Evolutionary conservation across 2,329 filamentous ascomycete species (phyloP).

Genomic region (Diaporthe capsici): DNA sequence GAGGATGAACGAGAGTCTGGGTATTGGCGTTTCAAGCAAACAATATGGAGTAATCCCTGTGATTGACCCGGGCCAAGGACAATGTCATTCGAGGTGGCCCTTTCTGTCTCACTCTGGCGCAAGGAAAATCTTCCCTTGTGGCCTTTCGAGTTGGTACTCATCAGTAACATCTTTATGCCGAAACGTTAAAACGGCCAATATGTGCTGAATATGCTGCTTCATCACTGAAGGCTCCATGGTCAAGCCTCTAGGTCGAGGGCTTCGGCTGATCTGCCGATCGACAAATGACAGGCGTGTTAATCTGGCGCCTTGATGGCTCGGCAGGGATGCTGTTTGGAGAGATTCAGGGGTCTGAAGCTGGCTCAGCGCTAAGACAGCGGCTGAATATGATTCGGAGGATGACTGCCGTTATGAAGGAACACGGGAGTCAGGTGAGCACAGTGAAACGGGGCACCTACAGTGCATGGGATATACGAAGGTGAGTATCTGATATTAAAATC

Average conservation of each 20-base stretch:
- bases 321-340: slow-evolving; percentile 6
- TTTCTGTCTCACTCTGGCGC: neutral
- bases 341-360: neutral
- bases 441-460: neutral
- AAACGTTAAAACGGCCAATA: neutral
- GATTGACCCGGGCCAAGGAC: slow-evolving; percentile 17
- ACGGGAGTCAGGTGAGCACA: neutral
- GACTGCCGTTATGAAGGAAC: slow-evolving; percentile 29
- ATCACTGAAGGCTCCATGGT: neutral
- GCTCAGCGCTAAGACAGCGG: slow-evolving; percentile 27
- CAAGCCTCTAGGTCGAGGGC: neutral
- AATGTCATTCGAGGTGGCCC: neutral
- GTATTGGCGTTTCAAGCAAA: slow-evolving; percentile 27
- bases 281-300: slow-evolving; percentile 24
- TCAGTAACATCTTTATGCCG: neutral
- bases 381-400: slow-evolving; percentile 37
- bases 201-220: neutral
- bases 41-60: slow-evolving; percentile 17
- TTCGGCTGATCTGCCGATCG: slow-evolving; percentile 32
- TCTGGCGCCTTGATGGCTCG: neutral
- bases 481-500: slow-evolving; percentile 6
- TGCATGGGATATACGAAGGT: slow-evolving; percentile 11
- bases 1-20: slow-evolving; percentile 9
- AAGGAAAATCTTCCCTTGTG: neutral
- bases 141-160: neutral